Conservation (phyloP, 768 basidiomycete species). For the Suillus paluster region DNA sequence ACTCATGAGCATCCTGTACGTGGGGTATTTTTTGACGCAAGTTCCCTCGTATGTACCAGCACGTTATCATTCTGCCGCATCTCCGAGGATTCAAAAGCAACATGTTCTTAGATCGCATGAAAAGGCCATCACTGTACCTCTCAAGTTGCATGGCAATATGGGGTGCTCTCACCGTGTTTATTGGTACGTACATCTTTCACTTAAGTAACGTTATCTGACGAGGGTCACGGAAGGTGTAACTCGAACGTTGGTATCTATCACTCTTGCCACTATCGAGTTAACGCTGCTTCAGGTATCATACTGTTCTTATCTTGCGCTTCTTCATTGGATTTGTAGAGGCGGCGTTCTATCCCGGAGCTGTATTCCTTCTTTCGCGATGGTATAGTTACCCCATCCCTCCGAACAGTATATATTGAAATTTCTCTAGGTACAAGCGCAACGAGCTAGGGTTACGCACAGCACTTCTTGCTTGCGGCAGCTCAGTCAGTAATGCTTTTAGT, state of each 20-base stretch:
- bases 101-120: constrained; percentile 67
- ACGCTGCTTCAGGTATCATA: constrained; percentile 49
- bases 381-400: constrained; percentile 1
- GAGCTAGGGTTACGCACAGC: constrained; percentile 74
- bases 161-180: constrained; percentile 63
- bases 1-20: constrained; percentile 66
- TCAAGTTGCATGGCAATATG: constrained; percentile 68
- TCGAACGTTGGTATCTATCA: constrained; percentile 19
- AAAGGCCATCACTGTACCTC: constrained; percentile 67
- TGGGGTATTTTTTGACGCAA: constrained; percentile 77
- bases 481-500: constrained; percentile 83
- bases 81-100: constrained; percentile 49
- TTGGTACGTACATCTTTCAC: constrained; percentile 38
- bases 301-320: constrained; percentile 69
- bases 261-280: constrained; percentile 4
- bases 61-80: background rate
- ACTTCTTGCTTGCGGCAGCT: constrained; percentile 67
- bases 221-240: constrained; percentile 38
- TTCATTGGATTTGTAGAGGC: constrained; percentile 74
- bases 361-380: constrained; percentile 75
- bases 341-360: constrained; percentile 70
- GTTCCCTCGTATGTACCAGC: constrained; percentile 61
- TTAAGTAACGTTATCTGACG: constrained; percentile 4
- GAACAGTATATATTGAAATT: background rate
- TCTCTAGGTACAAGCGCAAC: constrained; percentile 54